These are phyloP conservation scores for Acanthamoeba royreba DNA, from an alignment of 208 protist species.

Conservation along the genomic window DNA sequence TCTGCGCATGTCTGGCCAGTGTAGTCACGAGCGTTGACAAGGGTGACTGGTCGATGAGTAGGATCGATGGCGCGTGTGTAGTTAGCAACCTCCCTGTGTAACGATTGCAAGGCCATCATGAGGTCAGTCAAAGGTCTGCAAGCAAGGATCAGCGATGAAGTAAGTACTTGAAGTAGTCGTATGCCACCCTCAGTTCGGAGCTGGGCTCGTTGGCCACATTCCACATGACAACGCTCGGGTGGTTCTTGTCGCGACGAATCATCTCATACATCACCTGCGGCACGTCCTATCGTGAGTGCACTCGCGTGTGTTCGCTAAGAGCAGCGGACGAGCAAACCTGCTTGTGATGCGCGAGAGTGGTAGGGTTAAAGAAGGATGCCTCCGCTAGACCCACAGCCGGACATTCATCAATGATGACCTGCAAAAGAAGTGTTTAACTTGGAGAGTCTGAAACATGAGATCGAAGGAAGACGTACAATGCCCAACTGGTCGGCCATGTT, in stretches of 20 bases:
- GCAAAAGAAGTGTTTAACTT: neutral
- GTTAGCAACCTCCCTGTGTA: neutral
- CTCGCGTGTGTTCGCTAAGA: neutral
- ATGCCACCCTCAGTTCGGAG: neutral
- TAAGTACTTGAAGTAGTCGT: neutral
- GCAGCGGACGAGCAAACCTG: neutral
- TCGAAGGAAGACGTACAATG: neutral
- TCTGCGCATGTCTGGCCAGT: neutral
- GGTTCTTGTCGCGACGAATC: neutral
- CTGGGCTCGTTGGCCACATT: neutral
- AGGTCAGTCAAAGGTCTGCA: neutral
- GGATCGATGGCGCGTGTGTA: neutral
- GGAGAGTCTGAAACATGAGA: neutral
- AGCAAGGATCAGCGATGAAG: neutral
- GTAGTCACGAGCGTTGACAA: neutral
- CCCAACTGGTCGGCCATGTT: neutral
- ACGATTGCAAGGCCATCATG: neutral
- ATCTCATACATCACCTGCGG: neutral
- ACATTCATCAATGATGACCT: neutral
- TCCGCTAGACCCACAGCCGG: neutral
- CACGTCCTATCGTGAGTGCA: neutral
- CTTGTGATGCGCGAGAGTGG: neutral
- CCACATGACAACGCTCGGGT: neutral
- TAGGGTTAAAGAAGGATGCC: neutral
- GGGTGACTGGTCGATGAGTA: neutral